These are phyloP conservation scores for Fusarium chuoi DNA, from an alignment of 2,329 filamentous ascomycete species.

Conservation along the genomic window DNA sequence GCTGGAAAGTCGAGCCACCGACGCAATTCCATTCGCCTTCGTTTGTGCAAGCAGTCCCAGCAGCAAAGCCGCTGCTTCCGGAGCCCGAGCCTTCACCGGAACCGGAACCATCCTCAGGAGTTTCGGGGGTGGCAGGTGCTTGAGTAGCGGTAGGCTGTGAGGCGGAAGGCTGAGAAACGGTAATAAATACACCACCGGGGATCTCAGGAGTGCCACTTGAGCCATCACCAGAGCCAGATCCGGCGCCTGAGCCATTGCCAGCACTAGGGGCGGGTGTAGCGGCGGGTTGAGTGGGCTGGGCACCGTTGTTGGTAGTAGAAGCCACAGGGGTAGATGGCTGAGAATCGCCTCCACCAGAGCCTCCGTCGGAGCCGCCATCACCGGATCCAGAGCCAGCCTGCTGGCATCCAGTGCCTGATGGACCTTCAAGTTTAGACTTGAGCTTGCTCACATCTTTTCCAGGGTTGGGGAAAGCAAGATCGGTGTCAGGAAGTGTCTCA, in stretches of 20 bases:
- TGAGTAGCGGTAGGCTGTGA: constrained; percentile 27
- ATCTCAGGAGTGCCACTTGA: background rate
- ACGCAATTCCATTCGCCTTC: constrained; percentile 67
- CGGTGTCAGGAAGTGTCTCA: constrained; percentile 40
- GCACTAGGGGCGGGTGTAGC: background rate
- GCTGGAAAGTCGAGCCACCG: constrained; percentile 61
- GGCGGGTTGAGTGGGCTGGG: background rate
- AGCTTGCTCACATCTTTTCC: constrained; percentile 65
- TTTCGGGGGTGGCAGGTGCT: background rate
- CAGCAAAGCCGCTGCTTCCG: constrained; percentile 46
- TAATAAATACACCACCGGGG: constrained; percentile 56
- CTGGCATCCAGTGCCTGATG: background rate
- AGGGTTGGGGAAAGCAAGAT: constrained; percentile 64
- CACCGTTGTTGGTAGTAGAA: constrained; percentile 39
- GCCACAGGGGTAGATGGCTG: constrained; percentile 12
- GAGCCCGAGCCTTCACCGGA: constrained; percentile 36
- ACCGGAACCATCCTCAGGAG: background rate
- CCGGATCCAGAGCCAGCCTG: background rate
- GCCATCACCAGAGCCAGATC: background rate
- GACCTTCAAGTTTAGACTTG: constrained; percentile 43
- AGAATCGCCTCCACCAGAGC: background rate
- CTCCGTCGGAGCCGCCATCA: background rate
- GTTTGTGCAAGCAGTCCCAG: constrained; percentile 57
- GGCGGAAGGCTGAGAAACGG: constrained; percentile 37
- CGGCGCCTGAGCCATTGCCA: no score